Evolutionary conservation across 2,329 filamentous ascomycete genomes (phyloP).

Genomic region (Plectosphaerella cucumerina): DNA sequence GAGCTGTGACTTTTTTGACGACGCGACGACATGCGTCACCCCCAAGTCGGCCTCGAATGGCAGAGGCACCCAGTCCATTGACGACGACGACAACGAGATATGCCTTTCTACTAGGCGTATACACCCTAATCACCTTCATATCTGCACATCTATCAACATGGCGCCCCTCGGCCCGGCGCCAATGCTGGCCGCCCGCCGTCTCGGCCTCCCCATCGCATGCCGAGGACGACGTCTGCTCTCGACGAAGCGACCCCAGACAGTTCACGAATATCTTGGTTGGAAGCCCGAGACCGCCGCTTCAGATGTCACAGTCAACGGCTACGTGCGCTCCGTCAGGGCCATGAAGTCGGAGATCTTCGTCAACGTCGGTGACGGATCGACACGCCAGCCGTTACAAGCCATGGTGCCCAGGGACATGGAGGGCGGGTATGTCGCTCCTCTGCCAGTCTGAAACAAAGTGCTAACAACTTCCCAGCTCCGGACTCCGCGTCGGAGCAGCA

Average conservation of each 20-base stretch:
- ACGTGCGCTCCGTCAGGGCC: constrained; percentile 77
- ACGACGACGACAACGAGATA: no score
- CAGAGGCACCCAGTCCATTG: no score
- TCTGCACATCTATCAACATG: not conserved
- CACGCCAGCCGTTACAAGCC: constrained; percentile 72
- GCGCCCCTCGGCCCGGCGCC: not conserved
- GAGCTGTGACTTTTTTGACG: not conserved
- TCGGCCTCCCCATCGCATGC: not conserved
- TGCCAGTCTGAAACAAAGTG: no score
- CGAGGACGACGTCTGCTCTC: constrained; percentile 23
- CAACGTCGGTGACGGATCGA: constrained; percentile 82
- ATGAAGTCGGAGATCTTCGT: constrained; percentile 84
- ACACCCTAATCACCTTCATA: not conserved
- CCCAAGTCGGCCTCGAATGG: not conserved
- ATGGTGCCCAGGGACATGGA: constrained; percentile 68
- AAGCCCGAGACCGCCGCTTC: constrained; percentile 36
- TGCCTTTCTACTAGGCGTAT: no score
- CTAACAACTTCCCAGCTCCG: constrained; percentile 37
- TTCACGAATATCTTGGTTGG: constrained; percentile 55
- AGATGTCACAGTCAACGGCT: constrained; percentile 67
- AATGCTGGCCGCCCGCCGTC: constrained; percentile 10
- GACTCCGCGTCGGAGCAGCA: constrained; percentile 72
- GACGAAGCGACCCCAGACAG: constrained; percentile 32
- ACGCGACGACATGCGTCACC: not conserved
- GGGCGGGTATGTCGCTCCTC: constrained; percentile 50